Base-by-base conservation (phyloP, 768 basidiomycete genomes). In the Obba rivulosa region DNA sequence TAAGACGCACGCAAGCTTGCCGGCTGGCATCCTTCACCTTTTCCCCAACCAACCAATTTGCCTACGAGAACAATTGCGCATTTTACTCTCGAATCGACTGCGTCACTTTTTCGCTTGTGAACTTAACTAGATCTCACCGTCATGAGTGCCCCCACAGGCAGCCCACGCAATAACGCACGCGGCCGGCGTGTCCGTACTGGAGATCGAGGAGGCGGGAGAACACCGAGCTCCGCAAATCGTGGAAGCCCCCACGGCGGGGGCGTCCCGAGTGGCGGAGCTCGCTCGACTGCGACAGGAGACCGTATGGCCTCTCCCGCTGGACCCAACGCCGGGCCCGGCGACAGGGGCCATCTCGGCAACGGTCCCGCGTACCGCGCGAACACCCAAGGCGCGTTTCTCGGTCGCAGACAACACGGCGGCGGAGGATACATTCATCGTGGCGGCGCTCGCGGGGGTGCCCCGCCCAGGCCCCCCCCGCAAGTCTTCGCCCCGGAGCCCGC, bases 401-500 rank as follows among this genome's bases (percentile, higher is more conserved):
- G 51, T 3, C 49, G 35, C 16, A 20, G 31, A 3, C 14, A 13
- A 22, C 28, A 35, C 21, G 54, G 57, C 38, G 39, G 25, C 16
- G 36, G 24, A 17, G 22, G 23, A 7, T 31, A 42, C 22, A 57
- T 50, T 8, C 41, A 52, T 16, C 21, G 45, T 2, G 36, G 43
- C 17, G 42, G 43, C 8, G 47, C 34, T 9, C 37, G 36, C 4
- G 42, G 46, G 8, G 49, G 53, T 8, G 49, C 52, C 13, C 50
- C 47, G 23, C 23, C 14, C 13, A 36, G 55, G 36, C 57, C 48
- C 28, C 47, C 56, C 11, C 34, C 50, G 25, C 40, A 46, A 36
- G 31, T 57, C 40, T 57, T 57, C 51, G 51, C 45, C 4, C 41
- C 46, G 5, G 46, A 41, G 4, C n/a, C 21, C 56, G 56, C 3